phyloP scores from a whole-genome alignment of 176 grass and related monocot species.

The Avena eriantha region DNA sequence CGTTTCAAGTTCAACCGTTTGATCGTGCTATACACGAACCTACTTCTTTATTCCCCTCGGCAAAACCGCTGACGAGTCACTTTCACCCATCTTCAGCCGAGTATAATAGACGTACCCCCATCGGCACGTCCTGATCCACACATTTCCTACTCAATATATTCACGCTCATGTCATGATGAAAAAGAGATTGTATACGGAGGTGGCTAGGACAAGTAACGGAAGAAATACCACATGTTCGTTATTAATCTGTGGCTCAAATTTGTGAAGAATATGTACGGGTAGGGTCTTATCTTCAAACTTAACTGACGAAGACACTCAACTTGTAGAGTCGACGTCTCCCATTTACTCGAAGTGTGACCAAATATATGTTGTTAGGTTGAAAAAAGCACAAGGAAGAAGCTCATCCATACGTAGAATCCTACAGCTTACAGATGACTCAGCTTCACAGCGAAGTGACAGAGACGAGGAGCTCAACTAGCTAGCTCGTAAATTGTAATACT shows the following conservation, averaged over 20 bases:
- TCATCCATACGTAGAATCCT: neutral
- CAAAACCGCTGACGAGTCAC: neutral
- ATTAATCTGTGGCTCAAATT: neutral
- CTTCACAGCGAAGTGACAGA: neutral
- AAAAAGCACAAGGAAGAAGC: neutral
- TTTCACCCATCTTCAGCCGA: neutral
- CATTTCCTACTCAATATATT: neutral
- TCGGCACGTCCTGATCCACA: neutral
- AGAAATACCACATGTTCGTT: neutral
- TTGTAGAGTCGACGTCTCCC: neutral
- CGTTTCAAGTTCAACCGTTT: neutral
- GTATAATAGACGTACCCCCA: neutral
- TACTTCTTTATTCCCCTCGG: neutral
- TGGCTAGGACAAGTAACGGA: neutral
- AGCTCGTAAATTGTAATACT: neutral
- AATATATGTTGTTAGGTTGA: neutral
- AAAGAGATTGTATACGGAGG: neutral
- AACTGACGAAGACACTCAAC: neutral
- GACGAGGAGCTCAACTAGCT: neutral
- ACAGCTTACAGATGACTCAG: neutral
- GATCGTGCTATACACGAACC: conserved; percentile 15
- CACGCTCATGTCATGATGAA: neutral
- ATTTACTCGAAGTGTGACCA: neutral
- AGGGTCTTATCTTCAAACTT: neutral
- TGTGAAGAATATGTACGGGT: neutral